Conservation (phyloP, 2,329 filamentous ascomycete genomes). For the Epichloe festucae region DNA sequence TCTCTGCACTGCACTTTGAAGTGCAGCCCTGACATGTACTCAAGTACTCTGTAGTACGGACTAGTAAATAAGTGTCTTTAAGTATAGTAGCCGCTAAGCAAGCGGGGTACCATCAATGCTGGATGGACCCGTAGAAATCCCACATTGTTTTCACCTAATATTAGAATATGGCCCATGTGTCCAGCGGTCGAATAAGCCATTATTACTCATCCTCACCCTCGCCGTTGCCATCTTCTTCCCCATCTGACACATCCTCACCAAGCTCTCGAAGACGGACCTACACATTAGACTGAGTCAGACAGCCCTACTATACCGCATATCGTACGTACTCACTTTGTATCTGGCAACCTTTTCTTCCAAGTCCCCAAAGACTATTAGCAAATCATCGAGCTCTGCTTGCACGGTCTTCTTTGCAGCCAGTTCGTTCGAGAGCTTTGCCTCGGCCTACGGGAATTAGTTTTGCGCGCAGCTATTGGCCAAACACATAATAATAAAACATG, state of each 20-base stretch:
- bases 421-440: constrained; percentile 25
- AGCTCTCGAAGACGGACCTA: constrained; percentile 49
- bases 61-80: too few species aligned
- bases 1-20: too few species aligned
- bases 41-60: too few species aligned
- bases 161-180: too few species aligned
- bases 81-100: too few species aligned
- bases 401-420: constrained; percentile 49
- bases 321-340: constrained; percentile 49
- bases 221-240: constrained; percentile 38
- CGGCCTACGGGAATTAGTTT: constrained; percentile 13
- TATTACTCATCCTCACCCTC: constrained; percentile 34
- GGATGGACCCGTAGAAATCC: too few species aligned
- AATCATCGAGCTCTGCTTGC: constrained; percentile 66
- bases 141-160: too few species aligned
- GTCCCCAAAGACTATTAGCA: constrained; percentile 70
- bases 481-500: too few species aligned
- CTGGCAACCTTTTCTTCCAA: constrained; percentile 62
- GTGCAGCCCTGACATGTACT: too few species aligned
- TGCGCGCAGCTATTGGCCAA: neutral
- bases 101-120: too few species aligned
- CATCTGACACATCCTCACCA: constrained; percentile 56
- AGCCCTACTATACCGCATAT: neutral
- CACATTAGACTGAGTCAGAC: neutral
- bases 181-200: neutral